A percentile compares a stretch with the other conserved stretches of the same genome.
Evolutionary conservation across 352 stramenopile species (phyloP).

Genomic region (Globisporangium nunn): DNA sequence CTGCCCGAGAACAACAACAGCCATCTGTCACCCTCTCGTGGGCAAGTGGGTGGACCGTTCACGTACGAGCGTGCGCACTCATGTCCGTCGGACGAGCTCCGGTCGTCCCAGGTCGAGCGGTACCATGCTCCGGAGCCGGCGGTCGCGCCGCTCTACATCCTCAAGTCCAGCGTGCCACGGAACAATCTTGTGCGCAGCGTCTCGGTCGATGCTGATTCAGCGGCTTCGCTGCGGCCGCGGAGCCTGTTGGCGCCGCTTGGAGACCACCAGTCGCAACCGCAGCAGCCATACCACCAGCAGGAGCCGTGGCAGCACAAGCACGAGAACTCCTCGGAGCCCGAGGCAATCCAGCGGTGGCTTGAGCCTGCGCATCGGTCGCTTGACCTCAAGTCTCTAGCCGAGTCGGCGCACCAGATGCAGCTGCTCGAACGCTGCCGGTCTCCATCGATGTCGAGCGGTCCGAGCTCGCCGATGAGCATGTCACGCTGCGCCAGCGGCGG

Average conservation of each 20-base stretch:
- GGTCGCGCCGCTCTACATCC: conserved; percentile 12
- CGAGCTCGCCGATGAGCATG: conserved; percentile 12
- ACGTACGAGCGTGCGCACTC: conserved; percentile 59
- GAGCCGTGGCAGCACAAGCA: conserved; percentile 1
- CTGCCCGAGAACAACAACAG: conserved; percentile 7
- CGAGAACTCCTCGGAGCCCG: neutral
- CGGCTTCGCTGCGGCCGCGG: conserved; percentile 21
- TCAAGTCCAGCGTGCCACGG: conserved; percentile 20
- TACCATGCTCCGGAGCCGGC: conserved; percentile 6
- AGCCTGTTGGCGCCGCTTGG: conserved; percentile 13
- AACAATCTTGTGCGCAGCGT: conserved; percentile 51
- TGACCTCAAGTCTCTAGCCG: conserved; percentile 40
- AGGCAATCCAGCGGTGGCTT: conserved; percentile 13
- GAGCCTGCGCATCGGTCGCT: conserved; percentile 22
- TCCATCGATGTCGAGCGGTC: conserved; percentile 8
- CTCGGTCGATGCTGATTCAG: conserved; percentile 38
- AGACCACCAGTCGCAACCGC: conserved; percentile 19
- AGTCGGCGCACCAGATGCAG: conserved; percentile 53
- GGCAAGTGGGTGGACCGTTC: conserved; percentile 51
- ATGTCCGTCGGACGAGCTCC: conserved; percentile 55
- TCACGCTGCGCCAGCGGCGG: neutral
- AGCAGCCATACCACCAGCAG: conserved; percentile 9
- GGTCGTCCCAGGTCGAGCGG: neutral
- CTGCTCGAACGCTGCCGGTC: conserved; percentile 34
- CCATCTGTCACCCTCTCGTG: conserved; percentile 1